Evolutionary conservation across 495 filamentous ascomycete genomes (phyloP).

Genomic region (Aspergillus sclerotioniger): DNA sequence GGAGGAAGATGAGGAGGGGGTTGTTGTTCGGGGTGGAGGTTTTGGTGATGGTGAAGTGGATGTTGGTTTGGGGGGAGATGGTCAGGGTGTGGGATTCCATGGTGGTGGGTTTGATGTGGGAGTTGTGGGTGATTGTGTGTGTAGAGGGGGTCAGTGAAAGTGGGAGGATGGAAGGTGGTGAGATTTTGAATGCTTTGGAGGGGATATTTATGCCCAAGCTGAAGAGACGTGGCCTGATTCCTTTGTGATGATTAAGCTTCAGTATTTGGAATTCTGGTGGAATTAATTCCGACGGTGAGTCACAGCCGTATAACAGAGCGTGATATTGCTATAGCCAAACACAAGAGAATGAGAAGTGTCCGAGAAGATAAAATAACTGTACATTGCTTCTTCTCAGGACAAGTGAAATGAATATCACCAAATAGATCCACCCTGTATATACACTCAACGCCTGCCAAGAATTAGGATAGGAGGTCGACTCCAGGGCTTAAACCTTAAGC

Average conservation of each 20-base stretch:
- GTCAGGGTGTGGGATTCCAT: constrained; percentile 1
- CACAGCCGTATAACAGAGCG: not conserved
- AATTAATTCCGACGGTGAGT: not conserved
- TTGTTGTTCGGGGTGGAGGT: constrained; percentile 4
- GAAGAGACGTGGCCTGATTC: not conserved
- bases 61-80: not conserved
- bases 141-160: too few relatives aligned
- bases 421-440: not conserved
- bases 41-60: constrained; percentile 16
- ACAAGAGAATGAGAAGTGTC: too few relatives aligned
- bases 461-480: too few relatives aligned
- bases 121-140: not conserved
- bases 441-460: too few relatives aligned
- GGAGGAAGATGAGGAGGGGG: constrained; percentile 37
- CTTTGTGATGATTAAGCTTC: not conserved
- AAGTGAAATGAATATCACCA: not conserved
- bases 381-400: too few relatives aligned
- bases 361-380: too few relatives aligned
- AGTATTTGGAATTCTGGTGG: not conserved
- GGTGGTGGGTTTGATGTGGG: not conserved
- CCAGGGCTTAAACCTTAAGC: not conserved
- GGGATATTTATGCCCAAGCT: not conserved
- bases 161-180: too few relatives aligned
- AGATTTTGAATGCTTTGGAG: too few relatives aligned
- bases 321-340: not conserved